Conservation (phyloP, 2,329 filamentous ascomycete species). For the Alternaria sp. region DNA sequence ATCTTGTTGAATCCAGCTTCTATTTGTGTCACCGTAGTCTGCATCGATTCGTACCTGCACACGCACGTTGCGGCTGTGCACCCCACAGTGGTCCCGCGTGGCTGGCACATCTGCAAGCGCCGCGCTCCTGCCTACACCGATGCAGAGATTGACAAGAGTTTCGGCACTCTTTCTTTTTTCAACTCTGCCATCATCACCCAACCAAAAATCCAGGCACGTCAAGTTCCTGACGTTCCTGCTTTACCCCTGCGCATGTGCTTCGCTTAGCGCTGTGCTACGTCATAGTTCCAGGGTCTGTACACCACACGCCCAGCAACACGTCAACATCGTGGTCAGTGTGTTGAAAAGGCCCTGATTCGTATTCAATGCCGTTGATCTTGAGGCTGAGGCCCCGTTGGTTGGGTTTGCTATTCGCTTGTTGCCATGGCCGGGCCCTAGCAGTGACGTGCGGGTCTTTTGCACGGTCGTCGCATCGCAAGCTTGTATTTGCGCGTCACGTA, state of each 20-base stretch:
- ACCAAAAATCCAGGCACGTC: background rate
- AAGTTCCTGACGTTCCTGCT: conserved; percentile 13
- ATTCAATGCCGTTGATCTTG: conserved; percentile 14
- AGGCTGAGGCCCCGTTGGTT: conserved; percentile 25
- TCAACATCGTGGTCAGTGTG: conserved; percentile 27
- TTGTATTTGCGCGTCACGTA: conserved; percentile 5
- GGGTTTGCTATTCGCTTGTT: conserved; percentile 17
- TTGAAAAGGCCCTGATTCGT: conserved; percentile 9
- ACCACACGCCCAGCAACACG: conserved; percentile 24
- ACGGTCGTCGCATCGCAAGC: background rate
- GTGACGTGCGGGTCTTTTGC: conserved; percentile 10
- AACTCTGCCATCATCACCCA: background rate
- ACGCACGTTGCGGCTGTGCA: conserved; percentile 10
- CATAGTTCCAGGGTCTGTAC: conserved; percentile 16
- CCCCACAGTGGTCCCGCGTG: background rate
- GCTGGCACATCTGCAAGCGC: conserved; percentile 1
- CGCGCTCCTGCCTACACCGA: conserved; percentile 1
- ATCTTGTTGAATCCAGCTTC: background rate
- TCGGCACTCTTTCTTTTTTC: background rate
- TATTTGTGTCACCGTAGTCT: background rate
- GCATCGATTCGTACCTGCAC: background rate
- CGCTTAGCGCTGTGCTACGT: conserved; percentile 21
- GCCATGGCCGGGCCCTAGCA: conserved; percentile 13
- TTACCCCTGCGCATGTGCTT: conserved; percentile 19
- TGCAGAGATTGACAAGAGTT: background rate